Percentiles rank a stretch among this genome's conserved stretches.
Evolutionary conservation across 805 yeast species (phyloP).

Genomic region (Suhomyces prunicola): DNA sequence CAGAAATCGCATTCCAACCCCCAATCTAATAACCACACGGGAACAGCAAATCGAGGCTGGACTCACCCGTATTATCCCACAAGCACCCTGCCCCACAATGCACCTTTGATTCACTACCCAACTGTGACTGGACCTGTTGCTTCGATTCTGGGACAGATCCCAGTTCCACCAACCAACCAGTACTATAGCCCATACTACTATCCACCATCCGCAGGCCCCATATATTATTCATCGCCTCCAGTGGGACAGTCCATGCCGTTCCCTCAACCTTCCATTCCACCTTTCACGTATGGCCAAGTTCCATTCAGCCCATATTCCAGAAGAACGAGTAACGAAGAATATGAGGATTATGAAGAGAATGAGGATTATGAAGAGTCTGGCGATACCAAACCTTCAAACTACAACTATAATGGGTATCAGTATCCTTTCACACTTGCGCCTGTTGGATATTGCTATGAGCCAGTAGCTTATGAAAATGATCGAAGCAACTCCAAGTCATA

Average conservation of each 20-base stretch:
- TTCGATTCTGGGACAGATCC: neutral
- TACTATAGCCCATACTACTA: slow-evolving; percentile 8
- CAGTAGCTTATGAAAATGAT: neutral
- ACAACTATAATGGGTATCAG: neutral
- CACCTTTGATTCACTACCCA: neutral
- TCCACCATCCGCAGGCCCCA: slow-evolving; percentile 5
- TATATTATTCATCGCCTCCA: neutral
- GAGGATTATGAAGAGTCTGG: neutral
- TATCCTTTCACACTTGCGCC: neutral
- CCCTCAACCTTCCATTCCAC: neutral
- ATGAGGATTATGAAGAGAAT: neutral
- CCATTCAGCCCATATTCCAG: neutral
- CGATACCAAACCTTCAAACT: neutral
- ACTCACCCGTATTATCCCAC: neutral
- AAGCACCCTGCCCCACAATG: neutral
- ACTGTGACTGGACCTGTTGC: neutral
- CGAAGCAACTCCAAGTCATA: neutral
- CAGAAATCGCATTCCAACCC: slow-evolving; percentile 22
- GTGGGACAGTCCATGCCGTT: neutral
- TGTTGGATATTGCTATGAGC: neutral
- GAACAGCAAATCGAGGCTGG: neutral
- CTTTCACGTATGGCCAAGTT: neutral
- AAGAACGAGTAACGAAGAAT: neutral
- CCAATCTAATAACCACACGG: neutral
- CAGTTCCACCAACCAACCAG: neutral